Percentiles rank a stretch among this genome's conserved stretches.
Evolutionary conservation across 345 rosid species (phyloP).

Genomic region (Capsella bursapastoris): DNA sequence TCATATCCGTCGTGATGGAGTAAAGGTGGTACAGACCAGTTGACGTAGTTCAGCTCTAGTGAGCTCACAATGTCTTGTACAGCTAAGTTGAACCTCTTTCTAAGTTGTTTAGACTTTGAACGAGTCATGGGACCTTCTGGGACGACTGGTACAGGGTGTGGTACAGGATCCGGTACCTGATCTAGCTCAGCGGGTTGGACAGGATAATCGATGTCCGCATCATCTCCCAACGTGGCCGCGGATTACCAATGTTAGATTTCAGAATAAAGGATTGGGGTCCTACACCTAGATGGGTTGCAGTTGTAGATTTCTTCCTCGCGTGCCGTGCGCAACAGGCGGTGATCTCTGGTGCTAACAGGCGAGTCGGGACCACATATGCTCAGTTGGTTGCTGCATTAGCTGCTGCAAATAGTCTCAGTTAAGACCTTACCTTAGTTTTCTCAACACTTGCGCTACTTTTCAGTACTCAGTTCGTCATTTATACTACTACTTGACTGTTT

Average conservation of each 20-base stretch:
- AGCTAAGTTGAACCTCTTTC: too few species aligned
- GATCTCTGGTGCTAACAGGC: slow-evolving; percentile 87
- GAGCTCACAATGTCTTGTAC: too few species aligned
- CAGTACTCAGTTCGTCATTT: not conserved
- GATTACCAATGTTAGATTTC: slow-evolving; percentile 56
- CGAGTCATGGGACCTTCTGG: too few species aligned
- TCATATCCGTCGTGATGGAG: too few species aligned
- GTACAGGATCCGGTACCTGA: too few species aligned
- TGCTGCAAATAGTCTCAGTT: slow-evolving; percentile 85
- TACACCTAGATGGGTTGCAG: slow-evolving; percentile 98
- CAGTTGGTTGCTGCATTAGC: slow-evolving; percentile 89
- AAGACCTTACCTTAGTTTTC: slow-evolving; percentile 9
- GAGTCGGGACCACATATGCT: slow-evolving; percentile 92
- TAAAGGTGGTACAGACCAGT: too few species aligned
- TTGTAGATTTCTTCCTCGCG: slow-evolving; percentile 98
- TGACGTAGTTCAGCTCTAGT: too few species aligned
- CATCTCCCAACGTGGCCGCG: slow-evolving; percentile 50
- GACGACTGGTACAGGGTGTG: too few species aligned
- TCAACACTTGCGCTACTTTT: not conserved
- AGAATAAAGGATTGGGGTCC: slow-evolving; percentile 98
- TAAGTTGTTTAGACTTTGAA: too few species aligned
- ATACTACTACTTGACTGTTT: not conserved
- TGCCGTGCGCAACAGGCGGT: slow-evolving; percentile 79
- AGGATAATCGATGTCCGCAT: too few species aligned
- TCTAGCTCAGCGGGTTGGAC: too few species aligned